Evolutionary conservation across 208 protist species (phyloP), one percentile per base, ranked within the genome.

Genomic region (Novymonas esmeraldas): DNA sequence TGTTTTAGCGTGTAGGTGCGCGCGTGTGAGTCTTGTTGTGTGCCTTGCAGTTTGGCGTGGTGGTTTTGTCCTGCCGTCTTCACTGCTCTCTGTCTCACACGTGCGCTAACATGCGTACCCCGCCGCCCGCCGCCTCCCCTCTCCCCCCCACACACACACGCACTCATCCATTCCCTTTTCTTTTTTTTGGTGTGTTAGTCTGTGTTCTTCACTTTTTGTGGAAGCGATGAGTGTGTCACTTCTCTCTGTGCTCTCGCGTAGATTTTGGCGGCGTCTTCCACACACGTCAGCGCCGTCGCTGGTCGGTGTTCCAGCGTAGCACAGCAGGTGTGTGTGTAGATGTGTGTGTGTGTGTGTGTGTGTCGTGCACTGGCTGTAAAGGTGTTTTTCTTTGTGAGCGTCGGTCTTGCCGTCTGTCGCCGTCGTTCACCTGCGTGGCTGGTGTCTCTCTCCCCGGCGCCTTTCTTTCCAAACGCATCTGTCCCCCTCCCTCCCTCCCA

Each of bases 121-220:
- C n/a, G n/a, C n/a, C n/a, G n/a, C n/a, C n/a, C n/a, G n/a, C n/a
- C n/a, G n/a, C n/a, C n/a, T n/a, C n/a, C n/a, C n/a, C n/a, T n/a
- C n/a, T n/a, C n/a, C n/a, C n/a, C n/a, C n/a, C n/a, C n/a, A n/a
- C n/a, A n/a, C n/a, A n/a, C n/a, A n/a, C 20, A 58, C 52, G 33
- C 9, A 44, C 31, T 67, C 34, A 31, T 42, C 36, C 31, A 26
- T 11, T 54, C 16, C 29, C 20, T 13, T 46, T 5, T 28, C 4
- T 63, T 31, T 63, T 33, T 48, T 18, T 51, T 33, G 4, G 46
- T 44, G 39, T 44, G 29, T 39, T 59, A n/a, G 39, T 34, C 22
- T 46, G n/a, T 44, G 20, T 60, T 60, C 14, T 60, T 48, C 31
- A 2, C 24, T n/a, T 7, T 22, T 31, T 26, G 34, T 50, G 29